phyloP scores from a whole-genome alignment of 768 basidiomycete species.

The Trichaptum fuscoviolaceum region DNA sequence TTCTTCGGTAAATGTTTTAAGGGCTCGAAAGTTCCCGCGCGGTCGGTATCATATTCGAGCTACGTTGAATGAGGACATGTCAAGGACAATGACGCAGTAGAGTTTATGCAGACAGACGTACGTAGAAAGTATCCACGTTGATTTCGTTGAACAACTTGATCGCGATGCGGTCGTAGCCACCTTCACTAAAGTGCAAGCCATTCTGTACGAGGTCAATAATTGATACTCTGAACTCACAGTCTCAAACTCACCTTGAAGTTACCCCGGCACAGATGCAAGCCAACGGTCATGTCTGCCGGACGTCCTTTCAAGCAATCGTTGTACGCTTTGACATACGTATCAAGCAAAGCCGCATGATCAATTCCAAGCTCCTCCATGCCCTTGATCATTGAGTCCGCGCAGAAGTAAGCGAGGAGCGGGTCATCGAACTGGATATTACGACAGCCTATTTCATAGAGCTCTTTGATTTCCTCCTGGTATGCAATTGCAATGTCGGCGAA shows the following conservation, averaged over 20 bases:
- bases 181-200: constrained; percentile 51
- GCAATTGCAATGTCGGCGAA: constrained; percentile 23
- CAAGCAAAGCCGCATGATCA: constrained; percentile 59
- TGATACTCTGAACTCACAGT: not conserved
- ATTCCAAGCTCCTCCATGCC: constrained; percentile 56
- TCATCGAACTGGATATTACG: constrained; percentile 42
- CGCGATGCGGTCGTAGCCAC: constrained; percentile 52
- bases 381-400: constrained; percentile 47
- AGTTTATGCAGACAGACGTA: constrained; percentile 18
- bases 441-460: constrained; percentile 24
- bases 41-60: constrained; percentile 65
- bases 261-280: constrained; percentile 57
- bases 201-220: constrained; percentile 37
- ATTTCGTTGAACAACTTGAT: constrained; percentile 52
- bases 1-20: constrained; percentile 26
- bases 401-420: constrained; percentile 57
- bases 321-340: constrained; percentile 62
- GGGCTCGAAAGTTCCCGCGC: constrained; percentile 44
- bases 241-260: constrained; percentile 15
- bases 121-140: constrained; percentile 48
- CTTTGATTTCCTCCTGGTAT: constrained; percentile 23
- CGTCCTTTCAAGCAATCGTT: constrained; percentile 43
- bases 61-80: constrained; percentile 9
- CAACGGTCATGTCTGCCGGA: constrained; percentile 48
- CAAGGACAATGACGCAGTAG: not conserved